Evolutionary conservation across 805 yeast genomes (phyloP).

Genomic region (Wickerhamiella australiensis): DNA sequence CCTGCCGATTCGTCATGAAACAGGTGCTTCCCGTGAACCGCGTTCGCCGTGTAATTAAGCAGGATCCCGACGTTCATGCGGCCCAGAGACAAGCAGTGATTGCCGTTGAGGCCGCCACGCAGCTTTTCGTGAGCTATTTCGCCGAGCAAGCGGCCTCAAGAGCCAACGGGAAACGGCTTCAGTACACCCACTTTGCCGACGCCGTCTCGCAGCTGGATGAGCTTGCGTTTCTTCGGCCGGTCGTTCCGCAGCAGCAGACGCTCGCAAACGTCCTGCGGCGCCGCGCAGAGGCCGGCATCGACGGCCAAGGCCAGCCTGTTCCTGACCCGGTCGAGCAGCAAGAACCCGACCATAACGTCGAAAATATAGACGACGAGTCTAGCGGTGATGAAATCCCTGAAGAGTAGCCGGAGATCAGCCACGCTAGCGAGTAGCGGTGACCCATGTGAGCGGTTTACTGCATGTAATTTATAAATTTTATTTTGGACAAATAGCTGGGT

Average conservation of each 20-base stretch:
- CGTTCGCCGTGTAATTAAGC: conserved; percentile 57
- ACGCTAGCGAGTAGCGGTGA: too few species aligned
- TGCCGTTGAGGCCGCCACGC: conserved; percentile 67
- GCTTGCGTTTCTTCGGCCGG: conserved; percentile 48
- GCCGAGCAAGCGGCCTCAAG: conserved; percentile 57
- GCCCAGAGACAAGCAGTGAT: conserved; percentile 63
- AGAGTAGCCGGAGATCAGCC: neutral
- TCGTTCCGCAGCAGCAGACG: conserved; percentile 41
- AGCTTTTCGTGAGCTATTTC: conserved; percentile 55
- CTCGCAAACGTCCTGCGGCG: conserved; percentile 14
- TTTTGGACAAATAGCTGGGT: too few species aligned
- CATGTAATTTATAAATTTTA: neutral
- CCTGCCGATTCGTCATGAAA: neutral
- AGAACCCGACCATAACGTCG: conserved; percentile 7
- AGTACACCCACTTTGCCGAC: conserved; percentile 54
- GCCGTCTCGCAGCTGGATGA: conserved; percentile 51
- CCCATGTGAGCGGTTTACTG: too few species aligned
- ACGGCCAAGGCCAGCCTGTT: conserved; percentile 5
- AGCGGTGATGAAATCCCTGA: neutral
- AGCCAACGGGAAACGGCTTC: conserved; percentile 59
- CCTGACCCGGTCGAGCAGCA: conserved; percentile 1
- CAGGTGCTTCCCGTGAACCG: conserved; percentile 46
- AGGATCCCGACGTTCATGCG: conserved; percentile 60
- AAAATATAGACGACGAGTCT: neutral
- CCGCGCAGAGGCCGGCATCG: conserved; percentile 13